Percentiles rank a stretch among this genome's conserved stretches.
These are phyloP conservation scores for Rhododendron simsii DNA, from an alignment of 148 eudicot genomes.

Conservation along the genomic window DNA sequence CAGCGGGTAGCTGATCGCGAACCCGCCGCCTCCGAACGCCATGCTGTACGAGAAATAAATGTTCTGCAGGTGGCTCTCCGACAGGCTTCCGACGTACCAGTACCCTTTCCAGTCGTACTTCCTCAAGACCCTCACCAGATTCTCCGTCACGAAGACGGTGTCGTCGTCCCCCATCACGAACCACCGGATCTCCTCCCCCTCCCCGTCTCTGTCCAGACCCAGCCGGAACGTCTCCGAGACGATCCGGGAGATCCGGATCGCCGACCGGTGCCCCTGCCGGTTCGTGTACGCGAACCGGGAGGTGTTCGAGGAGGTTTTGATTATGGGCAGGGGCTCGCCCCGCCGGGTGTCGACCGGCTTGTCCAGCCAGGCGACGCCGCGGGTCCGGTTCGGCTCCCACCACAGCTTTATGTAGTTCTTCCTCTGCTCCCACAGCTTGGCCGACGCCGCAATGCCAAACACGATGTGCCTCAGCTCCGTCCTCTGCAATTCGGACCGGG, in stretches of 20 bases:
- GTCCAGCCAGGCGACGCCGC: slow-evolving; percentile 72
- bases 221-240: slow-evolving; percentile 52
- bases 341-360: slow-evolving; percentile 13
- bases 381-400: slow-evolving; percentile 48
- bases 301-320: slow-evolving; percentile 43
- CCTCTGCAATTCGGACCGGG: neutral
- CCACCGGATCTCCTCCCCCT: slow-evolving; percentile 57
- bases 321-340: slow-evolving; percentile 36
- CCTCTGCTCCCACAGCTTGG: slow-evolving; percentile 50
- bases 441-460: slow-evolving; percentile 76
- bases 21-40: slow-evolving; percentile 97
- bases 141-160: slow-evolving; percentile 75
- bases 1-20: slow-evolving; percentile 81
- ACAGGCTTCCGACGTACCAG: slow-evolving; percentile 71
- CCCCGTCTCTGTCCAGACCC: slow-evolving; percentile 16
- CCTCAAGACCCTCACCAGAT: slow-evolving; percentile 49
- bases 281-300: slow-evolving; percentile 40
- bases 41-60: slow-evolving; percentile 77
- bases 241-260: slow-evolving; percentile 58
- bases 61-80: slow-evolving; percentile 82
- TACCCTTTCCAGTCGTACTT: slow-evolving; percentile 74
- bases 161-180: slow-evolving; percentile 90
- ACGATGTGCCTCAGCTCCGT: slow-evolving; percentile 63
- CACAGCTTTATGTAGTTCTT: slow-evolving; percentile 65
- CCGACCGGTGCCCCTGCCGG: slow-evolving; percentile 50